Base-by-base conservation (phyloP, 2,329 filamentous ascomycete genomes). In the Trichoderma hamatum region DNA sequence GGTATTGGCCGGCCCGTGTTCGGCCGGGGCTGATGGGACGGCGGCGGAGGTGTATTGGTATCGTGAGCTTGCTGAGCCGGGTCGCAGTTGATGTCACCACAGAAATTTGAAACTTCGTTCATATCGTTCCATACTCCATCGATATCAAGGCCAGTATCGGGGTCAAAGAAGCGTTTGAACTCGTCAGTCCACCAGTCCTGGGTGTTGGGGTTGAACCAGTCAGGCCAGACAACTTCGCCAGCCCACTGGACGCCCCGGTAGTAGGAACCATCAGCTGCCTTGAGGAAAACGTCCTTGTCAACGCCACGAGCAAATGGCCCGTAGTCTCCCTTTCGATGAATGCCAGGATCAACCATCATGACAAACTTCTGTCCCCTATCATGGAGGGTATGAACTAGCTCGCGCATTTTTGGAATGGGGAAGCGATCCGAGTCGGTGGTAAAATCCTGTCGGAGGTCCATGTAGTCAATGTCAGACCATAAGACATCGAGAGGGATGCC, bases 41-140 rank as follows among this genome's bases (percentile, higher is more conserved):
- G 91, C 1, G 49, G 49, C 10, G 49, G 49, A 26, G 49, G 49
- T 26, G 92, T 89, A 69, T 83, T 85, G 1, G 81, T 82, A 16
- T 75, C 64, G 36, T 74, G 72, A 30, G 73, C 68, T n/a, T 58
- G 68, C 36, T 73, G 76, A 10, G 72, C 73, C 51, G 75, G 68
- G 52, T 75, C 75, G 73, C 75, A 77, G n/a, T 74, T 71, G 46
- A 75, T 72, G 67, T 73, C 68, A 68, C 74, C 74, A 30, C 71
- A 72, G 68, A 80, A 79, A 70, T 76, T 79, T 65, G 75, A 76
- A 1, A 78, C 76, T 71, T 80, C 79, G 83, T 87, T 84, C 87
- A 89, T 89, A 76, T 93, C 91, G 72, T 92, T 92, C 90, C 91
- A 94, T 1, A 94, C 82, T 1, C 86, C 92, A 71, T 94, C 92